Conservation (phyloP, 331 rosid species). For the Dryas integrifolia region DNA sequence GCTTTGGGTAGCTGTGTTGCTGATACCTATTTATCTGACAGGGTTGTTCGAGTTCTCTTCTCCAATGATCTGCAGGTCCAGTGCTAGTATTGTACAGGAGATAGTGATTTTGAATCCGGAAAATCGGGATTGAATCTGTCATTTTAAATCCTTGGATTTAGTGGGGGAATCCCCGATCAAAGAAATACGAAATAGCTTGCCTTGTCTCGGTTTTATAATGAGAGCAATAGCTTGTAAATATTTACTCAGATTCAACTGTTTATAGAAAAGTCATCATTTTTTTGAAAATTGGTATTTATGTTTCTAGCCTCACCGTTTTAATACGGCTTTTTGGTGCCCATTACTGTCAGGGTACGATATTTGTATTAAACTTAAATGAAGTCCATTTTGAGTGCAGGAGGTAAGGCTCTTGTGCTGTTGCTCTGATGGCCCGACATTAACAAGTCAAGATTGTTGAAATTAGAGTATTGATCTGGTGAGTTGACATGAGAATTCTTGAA, state of each 20-base stretch:
- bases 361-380: background rate
- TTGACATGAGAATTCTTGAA: background rate
- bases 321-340: background rate
- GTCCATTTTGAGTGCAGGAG: background rate
- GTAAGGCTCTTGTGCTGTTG: background rate
- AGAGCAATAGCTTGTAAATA: conserved; percentile 59
- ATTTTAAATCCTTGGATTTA: conserved; percentile 31
- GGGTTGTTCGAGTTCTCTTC: conserved; percentile 27
- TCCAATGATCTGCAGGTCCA: conserved; percentile 43
- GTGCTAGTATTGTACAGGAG: conserved; percentile 29
- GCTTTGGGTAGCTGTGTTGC: conserved; percentile 8
- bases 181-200: conserved; percentile 37
- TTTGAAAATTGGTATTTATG: background rate
- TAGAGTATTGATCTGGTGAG: background rate
- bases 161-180: conserved; percentile 37
- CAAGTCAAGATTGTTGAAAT: background rate
- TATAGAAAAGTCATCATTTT: conserved; percentile 24
- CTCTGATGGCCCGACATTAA: background rate
- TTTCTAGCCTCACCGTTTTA: background rate
- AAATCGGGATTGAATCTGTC: conserved; percentile 15
- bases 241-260: conserved; percentile 34
- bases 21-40: conserved; percentile 27
- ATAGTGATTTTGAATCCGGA: conserved; percentile 27
- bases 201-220: conserved; percentile 39
- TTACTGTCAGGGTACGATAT: background rate